A percentile compares a stretch with the other conserved stretches of the same genome.
Conservation (phyloP, 2,329 filamentous ascomycete genomes). For the Zymoseptoria brevis region DNA sequence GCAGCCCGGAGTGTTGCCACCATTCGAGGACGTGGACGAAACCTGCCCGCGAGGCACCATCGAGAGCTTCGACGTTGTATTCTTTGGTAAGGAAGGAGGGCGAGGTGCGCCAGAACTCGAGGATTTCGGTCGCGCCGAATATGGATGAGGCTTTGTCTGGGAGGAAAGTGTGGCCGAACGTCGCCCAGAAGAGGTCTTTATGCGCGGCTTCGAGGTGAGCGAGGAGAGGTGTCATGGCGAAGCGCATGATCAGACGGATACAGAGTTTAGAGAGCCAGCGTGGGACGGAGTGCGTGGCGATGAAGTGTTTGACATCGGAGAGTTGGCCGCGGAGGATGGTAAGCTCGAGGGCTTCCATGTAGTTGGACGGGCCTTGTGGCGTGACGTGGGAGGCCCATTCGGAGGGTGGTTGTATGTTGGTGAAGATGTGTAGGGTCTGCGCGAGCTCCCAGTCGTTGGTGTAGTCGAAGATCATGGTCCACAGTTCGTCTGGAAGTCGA, state of each 20-base stretch:
- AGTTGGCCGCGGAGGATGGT: slow-evolving; percentile 68
- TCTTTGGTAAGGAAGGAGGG: slow-evolving; percentile 77
- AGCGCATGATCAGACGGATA: slow-evolving; percentile 85
- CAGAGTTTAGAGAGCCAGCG: slow-evolving; percentile 71
- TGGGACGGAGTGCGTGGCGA: slow-evolving; percentile 58
- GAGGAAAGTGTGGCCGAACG: slow-evolving; percentile 71
- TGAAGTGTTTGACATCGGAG: slow-evolving; percentile 62
- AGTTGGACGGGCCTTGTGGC: slow-evolving; percentile 59
- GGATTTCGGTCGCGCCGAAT: slow-evolving; percentile 73
- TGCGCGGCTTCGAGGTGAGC: slow-evolving; percentile 60
- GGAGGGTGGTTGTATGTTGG: slow-evolving; percentile 62
- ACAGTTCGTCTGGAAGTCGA: slow-evolving; percentile 72
- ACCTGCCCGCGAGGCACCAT: slow-evolving; percentile 78
- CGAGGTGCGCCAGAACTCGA: slow-evolving; percentile 86
- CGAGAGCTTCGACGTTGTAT: slow-evolving; percentile 76
- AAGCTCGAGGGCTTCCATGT: slow-evolving; percentile 76
- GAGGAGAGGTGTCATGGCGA: slow-evolving; percentile 72
- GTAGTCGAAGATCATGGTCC: slow-evolving; percentile 78
- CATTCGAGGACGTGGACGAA: slow-evolving; percentile 81
- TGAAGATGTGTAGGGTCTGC: slow-evolving; percentile 70
- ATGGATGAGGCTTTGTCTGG: slow-evolving; percentile 82
- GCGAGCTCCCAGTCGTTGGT: slow-evolving; percentile 88
- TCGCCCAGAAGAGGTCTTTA: slow-evolving; percentile 74
- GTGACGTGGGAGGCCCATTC: slow-evolving; percentile 62
- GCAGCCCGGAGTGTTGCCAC: slow-evolving; percentile 78